A percentile compares a stretch with the other conserved stretches of the same genome.
These are phyloP conservation scores for Ganoderma lucidum DNA, from an alignment of 1,284 basidiomycete genomes.

Conservation along the genomic window DNA sequence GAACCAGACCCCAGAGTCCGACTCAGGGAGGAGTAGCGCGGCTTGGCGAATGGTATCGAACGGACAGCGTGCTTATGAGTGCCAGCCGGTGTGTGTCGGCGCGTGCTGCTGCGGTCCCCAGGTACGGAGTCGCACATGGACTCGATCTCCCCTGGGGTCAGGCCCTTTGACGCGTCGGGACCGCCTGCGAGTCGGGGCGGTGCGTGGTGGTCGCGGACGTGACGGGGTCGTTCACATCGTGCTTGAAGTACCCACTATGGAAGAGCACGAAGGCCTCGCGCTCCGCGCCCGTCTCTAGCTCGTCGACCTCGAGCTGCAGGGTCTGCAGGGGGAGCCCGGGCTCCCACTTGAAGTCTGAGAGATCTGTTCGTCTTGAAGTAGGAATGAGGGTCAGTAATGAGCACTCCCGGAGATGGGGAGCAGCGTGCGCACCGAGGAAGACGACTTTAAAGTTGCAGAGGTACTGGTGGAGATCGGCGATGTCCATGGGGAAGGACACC, in stretches of 20 bases:
- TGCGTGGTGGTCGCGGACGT: background rate
- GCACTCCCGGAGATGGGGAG: no score
- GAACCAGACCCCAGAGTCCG: background rate
- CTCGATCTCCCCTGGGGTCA: background rate
- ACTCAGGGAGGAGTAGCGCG: background rate
- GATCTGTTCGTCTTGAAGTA: background rate
- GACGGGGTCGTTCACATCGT: background rate
- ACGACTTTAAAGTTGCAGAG: constrained; percentile 32
- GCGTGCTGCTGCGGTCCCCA: background rate
- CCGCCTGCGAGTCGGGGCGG: constrained; percentile 11
- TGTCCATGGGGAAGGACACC: constrained; percentile 22
- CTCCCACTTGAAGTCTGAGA: background rate
- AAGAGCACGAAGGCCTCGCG: background rate
- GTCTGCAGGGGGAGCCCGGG: constrained; percentile 9
- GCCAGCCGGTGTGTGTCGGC: background rate
- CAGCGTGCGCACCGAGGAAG: constrained; percentile 27
- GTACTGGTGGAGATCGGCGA: constrained; percentile 23
- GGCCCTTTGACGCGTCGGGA: background rate
- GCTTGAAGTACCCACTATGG: constrained; percentile 15
- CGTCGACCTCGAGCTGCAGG: background rate
- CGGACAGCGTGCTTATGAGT: background rate
- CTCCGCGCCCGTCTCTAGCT: background rate
- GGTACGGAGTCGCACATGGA: background rate
- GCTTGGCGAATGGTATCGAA: background rate
- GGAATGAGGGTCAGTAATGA: background rate